Conservation (phyloP, 2,329 filamentous ascomycete genomes). For the Penicillium sp. region DNA sequence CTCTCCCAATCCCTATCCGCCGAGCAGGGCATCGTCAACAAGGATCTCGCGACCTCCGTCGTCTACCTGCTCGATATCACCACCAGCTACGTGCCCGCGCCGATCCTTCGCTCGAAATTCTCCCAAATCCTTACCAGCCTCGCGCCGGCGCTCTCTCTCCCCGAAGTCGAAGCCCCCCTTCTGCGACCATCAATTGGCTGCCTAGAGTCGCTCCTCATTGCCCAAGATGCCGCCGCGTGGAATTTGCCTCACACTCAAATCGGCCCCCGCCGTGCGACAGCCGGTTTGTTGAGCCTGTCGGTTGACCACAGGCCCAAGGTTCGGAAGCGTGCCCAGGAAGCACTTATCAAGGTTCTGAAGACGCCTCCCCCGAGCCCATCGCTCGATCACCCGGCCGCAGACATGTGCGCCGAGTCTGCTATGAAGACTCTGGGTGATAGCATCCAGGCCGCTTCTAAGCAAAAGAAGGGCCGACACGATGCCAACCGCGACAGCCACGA, state of each 20-base stretch:
- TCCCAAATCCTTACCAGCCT: conserved; percentile 86
- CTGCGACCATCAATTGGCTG: conserved; percentile 88
- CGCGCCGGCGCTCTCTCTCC: conserved; percentile 77
- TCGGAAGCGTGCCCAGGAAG: conserved; percentile 88
- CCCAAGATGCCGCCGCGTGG: conserved; percentile 88
- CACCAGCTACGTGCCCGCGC: conserved; percentile 79
- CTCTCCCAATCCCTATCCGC: conserved; percentile 74
- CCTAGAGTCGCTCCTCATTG: conserved; percentile 85
- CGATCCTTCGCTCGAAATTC: conserved; percentile 92
- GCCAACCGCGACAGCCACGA: conserved; percentile 63
- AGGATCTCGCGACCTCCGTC: conserved; percentile 80
- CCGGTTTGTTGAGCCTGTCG: conserved; percentile 80
- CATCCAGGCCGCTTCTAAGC: conserved; percentile 68
- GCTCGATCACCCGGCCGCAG: conserved; percentile 89
- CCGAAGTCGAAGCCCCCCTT: conserved; percentile 83
- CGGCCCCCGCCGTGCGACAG: conserved; percentile 83
- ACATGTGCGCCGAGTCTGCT: conserved; percentile 93
- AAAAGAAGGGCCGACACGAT: conserved; percentile 61
- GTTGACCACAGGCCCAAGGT: conserved; percentile 91
- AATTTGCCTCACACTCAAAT: conserved; percentile 80
- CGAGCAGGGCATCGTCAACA: conserved; percentile 69
- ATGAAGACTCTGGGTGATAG: conserved; percentile 75
- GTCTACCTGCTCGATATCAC: conserved; percentile 95
- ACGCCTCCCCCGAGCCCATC: conserved; percentile 88
- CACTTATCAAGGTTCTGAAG: conserved; percentile 78